Conservation (phyloP, 805 yeast species). For the Blastobotrys parvus region DNA sequence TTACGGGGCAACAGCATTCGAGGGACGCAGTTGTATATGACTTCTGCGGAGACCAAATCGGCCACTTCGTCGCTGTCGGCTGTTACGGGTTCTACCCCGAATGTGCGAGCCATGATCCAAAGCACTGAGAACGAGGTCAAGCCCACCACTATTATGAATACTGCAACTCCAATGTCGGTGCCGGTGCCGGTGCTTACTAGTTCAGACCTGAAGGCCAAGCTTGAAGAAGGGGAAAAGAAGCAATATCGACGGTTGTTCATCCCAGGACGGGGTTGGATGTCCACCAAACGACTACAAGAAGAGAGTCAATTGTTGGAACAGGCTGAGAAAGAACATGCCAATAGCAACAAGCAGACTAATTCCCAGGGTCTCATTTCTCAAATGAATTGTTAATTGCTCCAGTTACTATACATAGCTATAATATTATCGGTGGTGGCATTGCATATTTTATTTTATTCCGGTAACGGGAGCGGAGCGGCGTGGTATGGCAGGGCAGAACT, state of each 20-base stretch:
- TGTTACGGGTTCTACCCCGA: not conserved
- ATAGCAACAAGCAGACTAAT: no score
- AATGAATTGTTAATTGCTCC: no score
- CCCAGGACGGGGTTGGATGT: slow-evolving; percentile 23
- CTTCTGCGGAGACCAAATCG: not conserved
- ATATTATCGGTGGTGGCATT: no score
- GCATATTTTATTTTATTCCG: no score
- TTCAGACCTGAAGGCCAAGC: slow-evolving; percentile 3
- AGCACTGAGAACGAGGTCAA: not conserved
- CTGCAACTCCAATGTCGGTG: not conserved
- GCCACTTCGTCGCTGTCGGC: not conserved
- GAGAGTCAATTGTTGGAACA: slow-evolving; percentile 7
- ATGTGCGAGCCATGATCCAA: not conserved
- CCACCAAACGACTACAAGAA: slow-evolving; percentile 16
- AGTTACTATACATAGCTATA: no score
- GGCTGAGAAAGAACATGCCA: slow-evolving; percentile 4
- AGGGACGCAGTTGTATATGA: not conserved
- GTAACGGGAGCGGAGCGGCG: no score
- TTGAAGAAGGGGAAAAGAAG: slow-evolving; percentile 17
- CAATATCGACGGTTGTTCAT: slow-evolving; percentile 21
- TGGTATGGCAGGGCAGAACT: no score
- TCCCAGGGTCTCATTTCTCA: no score
- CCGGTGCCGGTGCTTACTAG: not conserved
- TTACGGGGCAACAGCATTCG: not conserved
- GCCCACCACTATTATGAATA: not conserved